These are phyloP conservation scores for Boletus hoseneyae DNA, from an alignment of 1,284 basidiomycete genomes.

Conservation along the genomic window DNA sequence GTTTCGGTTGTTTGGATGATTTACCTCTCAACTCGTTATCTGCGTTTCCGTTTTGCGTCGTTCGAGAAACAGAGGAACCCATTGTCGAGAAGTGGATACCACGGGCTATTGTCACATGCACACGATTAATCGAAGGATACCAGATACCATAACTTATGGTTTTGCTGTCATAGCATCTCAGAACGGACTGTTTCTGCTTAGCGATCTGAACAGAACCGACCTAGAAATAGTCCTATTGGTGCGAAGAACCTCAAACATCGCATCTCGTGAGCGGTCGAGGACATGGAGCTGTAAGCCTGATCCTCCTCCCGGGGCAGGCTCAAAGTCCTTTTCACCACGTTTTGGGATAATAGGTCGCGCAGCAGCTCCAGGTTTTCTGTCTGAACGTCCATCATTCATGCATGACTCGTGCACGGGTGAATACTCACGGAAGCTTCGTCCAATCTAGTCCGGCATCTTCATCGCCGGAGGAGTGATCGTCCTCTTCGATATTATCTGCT, in stretches of 20 bases:
- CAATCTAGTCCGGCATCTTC: conserved; percentile 60
- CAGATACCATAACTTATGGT: conserved; percentile 71
- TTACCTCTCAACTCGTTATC: conserved; percentile 23
- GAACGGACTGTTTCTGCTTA: background rate
- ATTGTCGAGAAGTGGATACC: conserved; percentile 78
- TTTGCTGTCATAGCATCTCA: conserved; percentile 49
- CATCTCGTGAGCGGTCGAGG: conserved; percentile 66
- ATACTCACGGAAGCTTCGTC: conserved; percentile 48
- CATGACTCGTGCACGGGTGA: background rate
- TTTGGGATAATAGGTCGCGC: conserved; percentile 72
- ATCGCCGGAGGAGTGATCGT: conserved; percentile 45
- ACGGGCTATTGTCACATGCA: conserved; percentile 64
- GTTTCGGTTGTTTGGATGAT: conserved; percentile 46
- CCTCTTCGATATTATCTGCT: conserved; percentile 18
- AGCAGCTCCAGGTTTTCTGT: conserved; percentile 24
- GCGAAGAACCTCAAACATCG: conserved; percentile 81
- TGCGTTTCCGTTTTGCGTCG: background rate
- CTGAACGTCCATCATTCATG: conserved; percentile 1
- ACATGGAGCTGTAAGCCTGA: conserved; percentile 81
- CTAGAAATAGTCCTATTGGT: conserved; percentile 71
- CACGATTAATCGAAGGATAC: conserved; percentile 60
- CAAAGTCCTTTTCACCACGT: conserved; percentile 94
- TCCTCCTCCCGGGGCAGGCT: conserved; percentile 71
- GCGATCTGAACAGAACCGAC: conserved; percentile 39
- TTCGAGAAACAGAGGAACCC: conserved; percentile 66